Conservation (phyloP, 169 alveolate genomes). For the Perkinsus chesapeaki region DNA sequence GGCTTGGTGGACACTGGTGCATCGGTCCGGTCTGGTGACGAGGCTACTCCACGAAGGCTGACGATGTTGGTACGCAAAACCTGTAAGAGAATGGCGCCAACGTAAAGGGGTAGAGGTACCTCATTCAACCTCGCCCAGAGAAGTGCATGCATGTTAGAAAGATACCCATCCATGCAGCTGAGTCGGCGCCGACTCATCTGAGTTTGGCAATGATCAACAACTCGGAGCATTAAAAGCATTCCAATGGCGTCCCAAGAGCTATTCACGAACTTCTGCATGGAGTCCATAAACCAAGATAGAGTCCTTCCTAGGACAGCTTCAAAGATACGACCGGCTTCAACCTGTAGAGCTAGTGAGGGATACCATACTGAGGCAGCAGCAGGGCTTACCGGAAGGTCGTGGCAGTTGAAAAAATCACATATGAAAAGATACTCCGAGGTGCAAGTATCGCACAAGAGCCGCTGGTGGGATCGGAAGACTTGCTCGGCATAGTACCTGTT, state of each 20-base stretch:
- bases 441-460: constrained; percentile 32
- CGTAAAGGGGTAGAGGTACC: background rate
- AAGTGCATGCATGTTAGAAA: background rate
- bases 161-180: background rate
- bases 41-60: background rate
- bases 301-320: background rate
- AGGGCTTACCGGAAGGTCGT: constrained; percentile 7
- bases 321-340: background rate
- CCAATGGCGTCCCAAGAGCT: constrained; percentile 23
- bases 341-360: background rate
- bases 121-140: background rate
- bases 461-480: constrained; percentile 22
- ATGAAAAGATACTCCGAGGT: constrained; percentile 29
- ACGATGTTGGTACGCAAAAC: background rate
- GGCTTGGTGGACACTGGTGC: background rate
- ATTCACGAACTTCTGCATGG: background rate
- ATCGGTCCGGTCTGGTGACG: background rate
- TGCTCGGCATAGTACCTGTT: constrained; percentile 3
- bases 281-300: constrained; percentile 3
- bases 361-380: background rate
- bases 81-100: background rate
- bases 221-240: constrained; percentile 25
- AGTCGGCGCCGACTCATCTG: background rate
- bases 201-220: background rate
- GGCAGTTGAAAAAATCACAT: constrained; percentile 21